Evolutionary conservation across 208 protist genomes (phyloP).

Genomic region (Wallacemonas rigidus): DNA sequence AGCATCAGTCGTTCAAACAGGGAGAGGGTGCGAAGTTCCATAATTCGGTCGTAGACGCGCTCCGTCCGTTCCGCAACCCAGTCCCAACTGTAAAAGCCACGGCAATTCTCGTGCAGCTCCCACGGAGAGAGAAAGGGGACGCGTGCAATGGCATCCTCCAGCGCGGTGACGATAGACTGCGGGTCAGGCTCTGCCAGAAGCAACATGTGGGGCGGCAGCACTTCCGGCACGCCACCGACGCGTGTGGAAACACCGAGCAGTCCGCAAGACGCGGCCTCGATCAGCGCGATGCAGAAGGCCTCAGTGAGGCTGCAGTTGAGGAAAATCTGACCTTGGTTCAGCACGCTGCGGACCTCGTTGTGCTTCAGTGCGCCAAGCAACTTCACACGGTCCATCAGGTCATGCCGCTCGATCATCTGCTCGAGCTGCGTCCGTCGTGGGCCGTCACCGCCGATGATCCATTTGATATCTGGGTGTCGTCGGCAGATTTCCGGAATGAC

Average conservation of each 20-base stretch:
- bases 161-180: slow-evolving; percentile 58
- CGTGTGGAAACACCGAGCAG: slow-evolving; percentile 95
- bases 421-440: slow-evolving; percentile 95
- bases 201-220: slow-evolving; percentile 96
- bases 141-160: slow-evolving; percentile 73
- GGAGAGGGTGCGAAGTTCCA: slow-evolving; percentile 46
- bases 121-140: slow-evolving; percentile 81
- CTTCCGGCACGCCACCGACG: slow-evolving; percentile 98
- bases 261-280: slow-evolving; percentile 96
- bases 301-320: slow-evolving; percentile 98
- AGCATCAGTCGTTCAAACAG: slow-evolving; percentile 84
- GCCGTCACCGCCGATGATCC: slow-evolving; percentile 97
- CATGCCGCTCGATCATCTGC: slow-evolving; percentile 97
- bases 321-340: slow-evolving; percentile 98
- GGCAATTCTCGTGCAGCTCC: slow-evolving; percentile 88
- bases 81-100: slow-evolving; percentile 95
- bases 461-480: slow-evolving; percentile 92
- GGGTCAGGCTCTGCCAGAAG: slow-evolving; percentile 91
- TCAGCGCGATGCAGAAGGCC: slow-evolving; percentile 99
- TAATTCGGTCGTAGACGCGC: slow-evolving; percentile 93
- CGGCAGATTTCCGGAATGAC: slow-evolving; percentile 97
- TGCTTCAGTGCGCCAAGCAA: slow-evolving; percentile 95
- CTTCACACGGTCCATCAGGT: slow-evolving; percentile 96
- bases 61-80: slow-evolving; percentile 94
- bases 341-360: slow-evolving; percentile 86